Evolutionary conservation across 1,284 basidiomycete species (phyloP).

Genomic region (Austroboletus niveus): DNA sequence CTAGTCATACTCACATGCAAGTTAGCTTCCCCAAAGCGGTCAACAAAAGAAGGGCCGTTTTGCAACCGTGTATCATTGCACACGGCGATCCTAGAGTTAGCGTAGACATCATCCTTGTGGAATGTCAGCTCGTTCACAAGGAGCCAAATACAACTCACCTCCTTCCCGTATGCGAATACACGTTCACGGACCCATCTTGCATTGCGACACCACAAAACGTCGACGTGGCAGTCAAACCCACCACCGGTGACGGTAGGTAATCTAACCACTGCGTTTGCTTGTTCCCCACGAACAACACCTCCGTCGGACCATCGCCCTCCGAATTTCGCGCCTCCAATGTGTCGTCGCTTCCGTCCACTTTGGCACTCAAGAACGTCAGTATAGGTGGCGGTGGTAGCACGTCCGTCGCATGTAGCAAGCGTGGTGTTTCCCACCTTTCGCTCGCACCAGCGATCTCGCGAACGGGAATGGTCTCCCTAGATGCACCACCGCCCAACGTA

Average conservation of each 20-base stretch:
- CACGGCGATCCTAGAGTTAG: constrained; percentile 72
- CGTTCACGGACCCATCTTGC: constrained; percentile 73
- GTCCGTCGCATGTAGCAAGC: constrained; percentile 22
- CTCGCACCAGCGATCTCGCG: constrained; percentile 46
- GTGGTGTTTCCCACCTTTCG: constrained; percentile 23
- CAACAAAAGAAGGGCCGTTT: constrained; percentile 65
- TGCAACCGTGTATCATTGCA: constrained; percentile 64
- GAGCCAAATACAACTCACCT: constrained; percentile 45
- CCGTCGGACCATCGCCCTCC: constrained; percentile 62
- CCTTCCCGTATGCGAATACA: constrained; percentile 80
- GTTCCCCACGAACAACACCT: constrained; percentile 63
- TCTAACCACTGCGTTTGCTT: constrained; percentile 85
- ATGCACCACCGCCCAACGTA: constrained; percentile 72
- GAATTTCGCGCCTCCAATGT: constrained; percentile 80
- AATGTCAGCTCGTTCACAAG: not conserved
- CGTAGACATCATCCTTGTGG: constrained; percentile 66
- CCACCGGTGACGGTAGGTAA: constrained; percentile 71
- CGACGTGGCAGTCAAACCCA: constrained; percentile 63
- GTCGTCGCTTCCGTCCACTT: constrained; percentile 66
- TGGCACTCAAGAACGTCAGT: constrained; percentile 55
- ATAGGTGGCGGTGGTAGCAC: constrained; percentile 50
- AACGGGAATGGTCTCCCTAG: constrained; percentile 45
- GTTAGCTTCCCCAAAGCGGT: constrained; percentile 69
- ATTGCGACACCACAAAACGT: constrained; percentile 74
- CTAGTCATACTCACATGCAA: constrained; percentile 59